Base-by-base conservation (phyloP, 371 early-diverging fungal species). In the Mucor lusitanicus region DNA sequence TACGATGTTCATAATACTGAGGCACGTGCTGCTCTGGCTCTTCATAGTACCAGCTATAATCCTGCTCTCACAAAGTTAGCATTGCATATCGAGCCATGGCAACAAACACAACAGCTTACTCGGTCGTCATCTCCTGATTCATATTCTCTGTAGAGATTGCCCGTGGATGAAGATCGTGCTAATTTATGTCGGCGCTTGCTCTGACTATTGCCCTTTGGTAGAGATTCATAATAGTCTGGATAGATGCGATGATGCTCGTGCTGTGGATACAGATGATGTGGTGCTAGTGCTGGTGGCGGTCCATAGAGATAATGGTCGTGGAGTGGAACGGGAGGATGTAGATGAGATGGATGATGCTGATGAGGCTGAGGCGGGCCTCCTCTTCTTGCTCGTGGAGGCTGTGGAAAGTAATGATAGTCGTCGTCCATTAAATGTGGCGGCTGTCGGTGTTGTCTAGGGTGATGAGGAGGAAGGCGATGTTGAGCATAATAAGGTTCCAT, bases 1-100 rank as follows among this genome's bases (percentile, higher is more conserved):
- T 4, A n/a, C 33, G 46, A 48, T 48, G 61, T 17, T 55, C 30
- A 30, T 19, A 33, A 19, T 12, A 17, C 3, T 30, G 61, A 1
- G 27, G 61, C 37, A 44, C 42, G 60, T 61, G 28, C 8, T 55
- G 32, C 8, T 23, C n/a, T n/a, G 17, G 28, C 7, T 55, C 56
- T 32, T 55, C 56, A 19, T 33, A 61, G 33, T 61, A 61, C 48
- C 59, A 59, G 59, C 15, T 39, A 39, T 59, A 39, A 27, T 61
- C 61, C 61, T 61, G 50, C 27, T 44, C 25, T 15, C 12, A 25
- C 30, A 30, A 50, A 13, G 23, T 50, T 25, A 50, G 25, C 23
- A 50, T 13, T 25, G 3, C 4, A 12, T 0, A 50, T 25, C 6
- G 30, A 42, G 6, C 19, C 6, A 2, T 23, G 0, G 6, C 9